Evolutionary conservation across 1,139 yeast species (phyloP).

Genomic region (Pichia kudriavzevii): DNA sequence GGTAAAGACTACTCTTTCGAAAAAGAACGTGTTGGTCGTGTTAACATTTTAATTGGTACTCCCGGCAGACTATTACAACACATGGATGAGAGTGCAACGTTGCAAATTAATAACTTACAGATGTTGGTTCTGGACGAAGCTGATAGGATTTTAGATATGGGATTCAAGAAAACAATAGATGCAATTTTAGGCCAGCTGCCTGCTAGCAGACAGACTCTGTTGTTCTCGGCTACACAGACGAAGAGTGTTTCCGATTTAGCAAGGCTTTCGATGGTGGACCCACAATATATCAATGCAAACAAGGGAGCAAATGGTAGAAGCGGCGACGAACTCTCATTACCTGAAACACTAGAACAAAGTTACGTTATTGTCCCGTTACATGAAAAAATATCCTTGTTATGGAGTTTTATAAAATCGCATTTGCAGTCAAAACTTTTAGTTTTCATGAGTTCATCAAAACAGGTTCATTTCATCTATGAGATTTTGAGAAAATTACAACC

Average conservation of each 20-base stretch:
- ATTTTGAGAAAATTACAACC: slow-evolving; percentile 89
- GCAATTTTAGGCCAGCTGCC: slow-evolving; percentile 80
- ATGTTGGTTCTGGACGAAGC: slow-evolving; percentile 90
- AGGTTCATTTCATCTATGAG: slow-evolving; percentile 90
- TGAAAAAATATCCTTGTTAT: slow-evolving; percentile 78
- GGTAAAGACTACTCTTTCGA: slow-evolving; percentile 91
- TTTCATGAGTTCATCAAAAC: slow-evolving; percentile 86
- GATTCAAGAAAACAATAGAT: slow-evolving; percentile 83
- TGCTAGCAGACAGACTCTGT: slow-evolving; percentile 74
- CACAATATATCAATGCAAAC: slow-evolving; percentile 60
- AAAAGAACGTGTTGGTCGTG: slow-evolving; percentile 71
- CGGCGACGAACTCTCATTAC: slow-evolving; percentile 55
- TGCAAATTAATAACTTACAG: slow-evolving; percentile 74
- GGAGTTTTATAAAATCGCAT: slow-evolving; percentile 88
- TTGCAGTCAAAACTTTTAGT: slow-evolving; percentile 79
- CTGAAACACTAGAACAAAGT: slow-evolving; percentile 77
- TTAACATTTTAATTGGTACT: slow-evolving; percentile 88
- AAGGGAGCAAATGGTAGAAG: slow-evolving; percentile 21
- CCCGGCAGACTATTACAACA: slow-evolving; percentile 95
- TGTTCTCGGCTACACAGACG: slow-evolving; percentile 92
- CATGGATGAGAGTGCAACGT: slow-evolving; percentile 85
- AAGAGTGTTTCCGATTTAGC: slow-evolving; percentile 85
- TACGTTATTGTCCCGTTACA: slow-evolving; percentile 64
- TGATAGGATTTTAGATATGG: slow-evolving; percentile 94
- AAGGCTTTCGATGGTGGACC: slow-evolving; percentile 73